Evolutionary conservation across 1,284 basidiomycete species (phyloP).

Genomic region (Takashimella koratensis): DNA sequence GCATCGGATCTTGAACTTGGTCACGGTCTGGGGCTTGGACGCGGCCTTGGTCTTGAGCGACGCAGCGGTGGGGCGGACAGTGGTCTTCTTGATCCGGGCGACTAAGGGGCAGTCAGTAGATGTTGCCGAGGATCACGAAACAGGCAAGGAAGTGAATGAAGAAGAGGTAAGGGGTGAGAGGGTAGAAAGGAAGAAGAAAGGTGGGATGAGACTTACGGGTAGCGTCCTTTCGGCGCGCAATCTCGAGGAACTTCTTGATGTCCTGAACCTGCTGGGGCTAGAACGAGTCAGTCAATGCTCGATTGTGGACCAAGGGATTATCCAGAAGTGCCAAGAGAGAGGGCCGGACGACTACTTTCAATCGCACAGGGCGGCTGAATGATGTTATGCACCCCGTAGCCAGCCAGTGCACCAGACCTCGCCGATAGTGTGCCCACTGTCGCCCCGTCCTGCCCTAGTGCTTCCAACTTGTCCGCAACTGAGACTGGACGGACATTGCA

Average conservation of each 20-base stretch:
- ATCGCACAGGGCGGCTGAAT: no score
- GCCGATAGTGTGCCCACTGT: no score
- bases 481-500: no score
- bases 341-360: no score
- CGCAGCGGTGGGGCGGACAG: constrained; percentile 49
- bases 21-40: constrained; percentile 68
- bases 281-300: neutral
- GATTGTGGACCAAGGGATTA: no score
- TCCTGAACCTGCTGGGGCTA: constrained; percentile 97
- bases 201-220: constrained; percentile 47
- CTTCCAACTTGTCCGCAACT: no score
- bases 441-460: no score
- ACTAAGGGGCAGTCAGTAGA: constrained; percentile 53
- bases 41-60: constrained; percentile 49
- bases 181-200: constrained; percentile 1
- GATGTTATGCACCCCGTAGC: no score
- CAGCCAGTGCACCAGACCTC: no score
- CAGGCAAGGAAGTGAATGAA: neutral
- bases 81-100: constrained; percentile 93
- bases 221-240: constrained; percentile 73
- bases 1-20: constrained; percentile 99
- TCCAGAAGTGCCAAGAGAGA: no score
- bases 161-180: no score
- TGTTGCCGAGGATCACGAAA: neutral
- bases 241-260: constrained; percentile 98